Evolutionary conservation across 2,329 filamentous ascomycete genomes (phyloP).

Genomic region (Aureobasidium sp.): DNA sequence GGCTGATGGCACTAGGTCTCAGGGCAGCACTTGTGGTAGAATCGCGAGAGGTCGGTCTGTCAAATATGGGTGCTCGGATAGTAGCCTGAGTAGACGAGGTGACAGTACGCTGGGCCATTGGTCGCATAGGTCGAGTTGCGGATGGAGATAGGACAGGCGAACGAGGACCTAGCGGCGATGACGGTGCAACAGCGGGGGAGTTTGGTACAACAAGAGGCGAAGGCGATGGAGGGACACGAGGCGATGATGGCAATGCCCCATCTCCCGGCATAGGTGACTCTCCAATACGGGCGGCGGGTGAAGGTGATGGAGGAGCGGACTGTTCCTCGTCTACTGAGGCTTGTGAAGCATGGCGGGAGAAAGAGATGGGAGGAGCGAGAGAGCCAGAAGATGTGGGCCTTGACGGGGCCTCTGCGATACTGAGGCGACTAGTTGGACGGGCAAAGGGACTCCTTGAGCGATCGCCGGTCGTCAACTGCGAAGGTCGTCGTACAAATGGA

Average conservation of each 20-base stretch:
- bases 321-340: slow-evolving; percentile 12
- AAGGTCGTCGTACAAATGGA: slow-evolving; percentile 30
- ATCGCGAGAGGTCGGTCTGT: slow-evolving; percentile 17
- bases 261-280: slow-evolving; percentile 9
- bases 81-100: slow-evolving; percentile 27
- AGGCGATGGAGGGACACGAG: slow-evolving; percentile 24
- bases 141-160: slow-evolving; percentile 3
- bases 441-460: slow-evolving; percentile 29
- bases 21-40: slow-evolving; percentile 9
- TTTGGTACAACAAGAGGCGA: slow-evolving; percentile 22
- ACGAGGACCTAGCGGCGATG: neutral
- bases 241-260: slow-evolving; percentile 18
- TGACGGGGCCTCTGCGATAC: slow-evolving; percentile 18
- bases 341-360: slow-evolving; percentile 6
- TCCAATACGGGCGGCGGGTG: slow-evolving; percentile 2
- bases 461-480: slow-evolving; percentile 24
- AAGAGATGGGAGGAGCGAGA: neutral
- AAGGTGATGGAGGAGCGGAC: slow-evolving; percentile 15
- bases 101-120: slow-evolving; percentile 31
- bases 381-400: slow-evolving; percentile 3
- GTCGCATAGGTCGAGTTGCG: slow-evolving; percentile 20
- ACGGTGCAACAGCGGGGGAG: slow-evolving; percentile 20
- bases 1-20: neutral
- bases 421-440: slow-evolving; percentile 25
- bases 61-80: slow-evolving; percentile 27